Percentiles rank a stretch among this genome's conserved stretches.
Evolutionary conservation across 2,329 filamentous ascomycete genomes (phyloP).

Genomic region (Fusarium tupiense): DNA sequence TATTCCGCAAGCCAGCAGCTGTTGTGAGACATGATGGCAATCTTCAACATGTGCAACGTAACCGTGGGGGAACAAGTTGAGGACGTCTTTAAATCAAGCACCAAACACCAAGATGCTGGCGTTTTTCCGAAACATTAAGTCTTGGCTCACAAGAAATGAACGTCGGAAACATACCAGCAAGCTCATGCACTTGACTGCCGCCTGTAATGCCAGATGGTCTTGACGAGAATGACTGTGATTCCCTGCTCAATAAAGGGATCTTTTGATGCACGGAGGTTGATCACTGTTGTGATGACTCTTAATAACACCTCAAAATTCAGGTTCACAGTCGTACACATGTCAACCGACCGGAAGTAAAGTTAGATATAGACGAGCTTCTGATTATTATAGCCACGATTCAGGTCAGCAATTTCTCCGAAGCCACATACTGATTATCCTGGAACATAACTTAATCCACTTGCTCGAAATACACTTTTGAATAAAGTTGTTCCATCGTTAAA

Average conservation of each 20-base stretch:
- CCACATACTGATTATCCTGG: background rate
- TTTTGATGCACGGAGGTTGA: background rate
- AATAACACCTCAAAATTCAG: background rate
- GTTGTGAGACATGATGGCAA: background rate
- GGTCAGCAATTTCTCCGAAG: background rate
- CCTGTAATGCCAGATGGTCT: background rate
- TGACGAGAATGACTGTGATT: background rate
- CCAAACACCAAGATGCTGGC: background rate
- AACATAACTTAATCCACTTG: background rate
- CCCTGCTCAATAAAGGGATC: background rate
- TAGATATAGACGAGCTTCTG: background rate
- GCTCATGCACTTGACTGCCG: background rate
- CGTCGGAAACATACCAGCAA: background rate
- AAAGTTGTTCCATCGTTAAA: background rate
- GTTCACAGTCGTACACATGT: background rate
- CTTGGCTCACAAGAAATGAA: background rate
- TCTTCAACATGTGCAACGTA: background rate
- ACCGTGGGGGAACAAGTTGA: background rate
- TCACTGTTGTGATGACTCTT: background rate
- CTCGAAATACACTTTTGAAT: too few relatives aligned
- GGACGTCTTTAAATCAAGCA: background rate
- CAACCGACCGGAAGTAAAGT: background rate
- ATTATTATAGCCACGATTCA: background rate
- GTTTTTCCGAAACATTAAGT: background rate
- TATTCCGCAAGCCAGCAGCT: constrained; percentile 1